Evolutionary conservation across 202 grass and related monocot species (phyloP), one percentile per base, ranked within the genome.

Genomic region (Digitaria exilis): DNA sequence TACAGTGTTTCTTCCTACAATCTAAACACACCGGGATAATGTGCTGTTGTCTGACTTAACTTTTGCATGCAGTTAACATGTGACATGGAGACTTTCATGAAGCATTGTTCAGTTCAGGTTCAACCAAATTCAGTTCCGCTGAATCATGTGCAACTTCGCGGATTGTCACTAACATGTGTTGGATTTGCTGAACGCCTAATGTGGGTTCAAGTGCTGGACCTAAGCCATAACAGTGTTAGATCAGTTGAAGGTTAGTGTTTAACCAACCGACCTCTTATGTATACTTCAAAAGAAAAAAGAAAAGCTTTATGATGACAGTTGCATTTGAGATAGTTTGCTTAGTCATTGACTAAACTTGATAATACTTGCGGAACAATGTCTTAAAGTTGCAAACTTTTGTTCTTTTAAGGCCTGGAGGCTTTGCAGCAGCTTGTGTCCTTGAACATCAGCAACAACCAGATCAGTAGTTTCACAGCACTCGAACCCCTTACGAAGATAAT

Each of bases 141-240:
- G 34, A 87, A 82, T 16, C 87, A 83, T 75, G 76, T 92, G 73
- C 80, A 87, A 39, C 63, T 98, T 66, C 83, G 81, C 57, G 66
- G 57, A 63, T 83, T 96, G 56, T 88, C 91, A 60, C 70, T 96
- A 87, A 94, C 96, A 37, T 55, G 71, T 34, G 80, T 96, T 85
- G 87, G 89, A 65, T 94, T 85, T 77, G 54, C 71, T 39, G 91
- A 98, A 77, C 85, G 88, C 41, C 18, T 98, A 11, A 65, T 96
- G 63, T 98, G 91, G 92, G 89, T 98, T 84, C 96, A 94, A 89
- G 82, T 89, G 32, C 81, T 98, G 82, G 96, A 98, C 84, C 96
- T 98, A 80, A 92, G 96, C 80, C 83, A 92, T 75, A 98, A 98
- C 63, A 96, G 60, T 41, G 85, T 98, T 70, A 91, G 79, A 83